These are phyloP conservation scores for Coprinopsis sp. DNA, from an alignment of 768 basidiomycete species.

Conservation along the genomic window DNA sequence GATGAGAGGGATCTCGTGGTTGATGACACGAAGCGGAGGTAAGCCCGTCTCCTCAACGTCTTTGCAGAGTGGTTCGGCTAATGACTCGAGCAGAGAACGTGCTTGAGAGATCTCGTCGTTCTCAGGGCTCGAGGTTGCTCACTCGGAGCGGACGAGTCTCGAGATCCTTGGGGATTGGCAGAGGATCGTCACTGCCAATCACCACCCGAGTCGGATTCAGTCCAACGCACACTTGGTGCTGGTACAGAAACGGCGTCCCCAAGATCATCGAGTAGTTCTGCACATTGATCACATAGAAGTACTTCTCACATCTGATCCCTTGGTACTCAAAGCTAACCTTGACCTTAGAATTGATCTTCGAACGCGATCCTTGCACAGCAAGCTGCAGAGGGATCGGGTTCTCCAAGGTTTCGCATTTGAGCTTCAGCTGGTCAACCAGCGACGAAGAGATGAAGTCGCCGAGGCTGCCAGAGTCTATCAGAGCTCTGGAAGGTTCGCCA, in stretches of 20 bases:
- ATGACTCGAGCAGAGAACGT: conserved; percentile 16
- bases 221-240: conserved; percentile 24
- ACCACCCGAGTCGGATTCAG: conserved; percentile 23
- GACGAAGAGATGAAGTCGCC: conserved; percentile 38
- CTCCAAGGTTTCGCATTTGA: conserved; percentile 18
- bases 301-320: conserved; percentile 22
- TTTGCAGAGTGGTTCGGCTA: conserved; percentile 18
- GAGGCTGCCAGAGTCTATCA: conserved; percentile 35
- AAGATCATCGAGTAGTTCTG: conserved; percentile 37
- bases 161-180: conserved; percentile 15
- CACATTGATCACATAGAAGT: conserved; percentile 38
- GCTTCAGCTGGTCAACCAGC: conserved; percentile 33
- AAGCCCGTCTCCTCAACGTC: conserved; percentile 18
- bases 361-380: conserved; percentile 35
- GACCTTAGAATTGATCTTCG: conserved; percentile 27
- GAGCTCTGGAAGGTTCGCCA: conserved; percentile 25
- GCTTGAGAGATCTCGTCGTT: conserved; percentile 15
- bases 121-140: conserved; percentile 7
- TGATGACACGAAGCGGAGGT: conserved; percentile 32
- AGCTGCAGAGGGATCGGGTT: conserved; percentile 32
- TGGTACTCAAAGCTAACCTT: conserved; percentile 28
- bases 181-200: conserved; percentile 15
- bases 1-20: conserved; percentile 37
- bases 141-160: conserved; percentile 13
- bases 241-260: conserved; percentile 35